These are phyloP conservation scores for Cercospora sp. DNA, from an alignment of 2,329 filamentous ascomycete genomes.

Conservation along the genomic window DNA sequence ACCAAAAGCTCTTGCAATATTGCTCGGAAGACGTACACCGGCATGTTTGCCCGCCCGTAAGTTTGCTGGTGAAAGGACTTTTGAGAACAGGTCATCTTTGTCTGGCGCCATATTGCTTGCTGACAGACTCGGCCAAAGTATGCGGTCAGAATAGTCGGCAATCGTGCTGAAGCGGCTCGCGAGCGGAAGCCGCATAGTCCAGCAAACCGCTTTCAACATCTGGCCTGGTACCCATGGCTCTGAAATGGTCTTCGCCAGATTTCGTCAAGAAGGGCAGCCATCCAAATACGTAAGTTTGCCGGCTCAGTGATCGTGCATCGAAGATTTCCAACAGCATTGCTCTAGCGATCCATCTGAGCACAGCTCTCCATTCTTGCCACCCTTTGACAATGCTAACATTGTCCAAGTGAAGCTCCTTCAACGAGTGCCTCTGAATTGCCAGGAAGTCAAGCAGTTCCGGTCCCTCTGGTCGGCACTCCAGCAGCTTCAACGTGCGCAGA, in stretches of 20 bases:
- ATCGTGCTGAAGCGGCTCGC: neutral
- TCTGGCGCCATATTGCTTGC: neutral
- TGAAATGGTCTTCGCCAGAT: neutral
- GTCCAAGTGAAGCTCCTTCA: neutral
- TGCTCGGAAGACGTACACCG: no score
- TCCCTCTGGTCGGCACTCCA: neutral
- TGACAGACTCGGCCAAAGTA: neutral
- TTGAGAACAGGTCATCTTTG: neutral
- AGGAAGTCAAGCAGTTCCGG: neutral
- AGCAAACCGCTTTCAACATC: neutral
- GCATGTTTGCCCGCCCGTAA: neutral
- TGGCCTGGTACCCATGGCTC: neutral
- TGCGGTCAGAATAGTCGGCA: no score
- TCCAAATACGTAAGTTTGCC: neutral
- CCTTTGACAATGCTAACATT: neutral
- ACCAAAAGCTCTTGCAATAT: no score
- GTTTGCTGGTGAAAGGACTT: neutral
- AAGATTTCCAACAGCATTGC: neutral
- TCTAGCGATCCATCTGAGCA: neutral
- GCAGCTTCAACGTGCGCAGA: neutral
- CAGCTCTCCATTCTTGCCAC: neutral
- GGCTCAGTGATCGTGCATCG: neutral
- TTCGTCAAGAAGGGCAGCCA: neutral
- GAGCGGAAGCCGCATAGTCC: neutral
- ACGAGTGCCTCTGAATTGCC: neutral